Base-by-base conservation (phyloP, 164 flowering plant genomes). In the Sedum album region DNA sequence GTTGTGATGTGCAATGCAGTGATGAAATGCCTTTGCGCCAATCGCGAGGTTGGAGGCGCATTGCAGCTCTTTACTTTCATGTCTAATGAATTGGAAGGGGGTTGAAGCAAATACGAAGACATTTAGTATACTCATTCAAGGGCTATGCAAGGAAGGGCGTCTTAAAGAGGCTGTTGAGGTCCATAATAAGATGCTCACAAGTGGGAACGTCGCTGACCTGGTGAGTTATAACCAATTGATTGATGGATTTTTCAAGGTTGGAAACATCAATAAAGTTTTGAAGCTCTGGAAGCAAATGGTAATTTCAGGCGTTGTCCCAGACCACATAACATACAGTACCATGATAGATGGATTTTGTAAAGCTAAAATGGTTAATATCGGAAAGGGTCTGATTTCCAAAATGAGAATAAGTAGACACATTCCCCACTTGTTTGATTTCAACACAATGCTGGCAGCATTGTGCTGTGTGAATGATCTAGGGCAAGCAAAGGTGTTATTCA, bases 31-130 rank as follows among this genome's bases (percentile, higher is more conserved):
- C 78, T 89, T 62, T 87, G 88, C 57, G 61, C 55, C 28, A 64
- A 68, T 42, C 77, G 82, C 42, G 96, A 82, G 69, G 89, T 93
- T 76, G 90, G 99, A 68, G 77, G 80, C 85, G 91, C 93, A 53
- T 2, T 82, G 69, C 71, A 75, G 67, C 75, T 89, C 61, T 81
- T 83, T 41, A 65, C 78, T 41, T 74, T 60, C 28, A 78, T 86
- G 75, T 18, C 73, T 26, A 71, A 76, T 46, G 79, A 78, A n/a
- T 60, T 51, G 60, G 74, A 42, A 44, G 48, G 49, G 57, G 61
- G 77, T 75, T 66, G 60, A 78, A 55, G 86, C 88, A 8, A 81
- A 86, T 83, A 57, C 70, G 2, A 71, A 60, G 68, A 81, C 85
- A 46, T 82, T 68, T 71, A 84, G 79, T 71, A 68, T 66, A 36